Conservation (phyloP, 2,329 filamentous ascomycete species). For the Fusarium sp. region DNA sequence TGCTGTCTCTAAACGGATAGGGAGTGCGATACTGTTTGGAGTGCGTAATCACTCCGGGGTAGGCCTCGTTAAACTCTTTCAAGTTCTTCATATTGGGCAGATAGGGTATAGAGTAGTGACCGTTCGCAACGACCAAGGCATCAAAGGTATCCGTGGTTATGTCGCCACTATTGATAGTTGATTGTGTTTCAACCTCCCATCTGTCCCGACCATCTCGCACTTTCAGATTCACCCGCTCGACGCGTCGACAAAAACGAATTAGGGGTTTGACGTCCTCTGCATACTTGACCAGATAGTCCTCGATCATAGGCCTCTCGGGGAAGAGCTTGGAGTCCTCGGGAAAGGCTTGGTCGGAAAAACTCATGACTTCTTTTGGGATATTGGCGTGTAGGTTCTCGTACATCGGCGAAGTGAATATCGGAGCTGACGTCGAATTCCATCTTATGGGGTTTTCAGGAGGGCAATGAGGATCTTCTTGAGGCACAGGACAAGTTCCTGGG, state of each 20-base stretch:
- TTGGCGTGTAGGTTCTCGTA: constrained; percentile 88
- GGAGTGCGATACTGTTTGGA: constrained; percentile 82
- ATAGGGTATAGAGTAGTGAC: constrained; percentile 76
- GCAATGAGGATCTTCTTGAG: constrained; percentile 72
- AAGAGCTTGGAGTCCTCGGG: constrained; percentile 72
- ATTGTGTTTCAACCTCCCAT: constrained; percentile 69
- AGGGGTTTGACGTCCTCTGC: constrained; percentile 71
- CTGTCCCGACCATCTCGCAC: constrained; percentile 47
- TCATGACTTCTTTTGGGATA: constrained; percentile 83
- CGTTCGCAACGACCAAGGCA: constrained; percentile 77
- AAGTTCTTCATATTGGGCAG: constrained; percentile 71
- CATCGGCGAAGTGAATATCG: constrained; percentile 81
- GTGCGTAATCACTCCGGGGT: constrained; percentile 71
- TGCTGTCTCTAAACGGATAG: constrained; percentile 69
- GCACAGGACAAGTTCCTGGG: constrained; percentile 62
- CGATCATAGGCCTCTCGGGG: constrained; percentile 74
- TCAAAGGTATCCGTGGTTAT: constrained; percentile 65
- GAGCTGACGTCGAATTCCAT: constrained; percentile 49
- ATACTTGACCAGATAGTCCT: constrained; percentile 77
- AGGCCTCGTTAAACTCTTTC: constrained; percentile 62
- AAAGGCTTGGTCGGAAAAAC: constrained; percentile 76
- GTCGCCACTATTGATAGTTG: constrained; percentile 55
- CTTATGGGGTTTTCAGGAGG: constrained; percentile 70
- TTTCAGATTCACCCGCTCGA: constrained; percentile 62
- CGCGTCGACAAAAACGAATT: constrained; percentile 75